Evolutionary conservation across 306 rosid genomes (phyloP).

Genomic region (Corylus americana): DNA sequence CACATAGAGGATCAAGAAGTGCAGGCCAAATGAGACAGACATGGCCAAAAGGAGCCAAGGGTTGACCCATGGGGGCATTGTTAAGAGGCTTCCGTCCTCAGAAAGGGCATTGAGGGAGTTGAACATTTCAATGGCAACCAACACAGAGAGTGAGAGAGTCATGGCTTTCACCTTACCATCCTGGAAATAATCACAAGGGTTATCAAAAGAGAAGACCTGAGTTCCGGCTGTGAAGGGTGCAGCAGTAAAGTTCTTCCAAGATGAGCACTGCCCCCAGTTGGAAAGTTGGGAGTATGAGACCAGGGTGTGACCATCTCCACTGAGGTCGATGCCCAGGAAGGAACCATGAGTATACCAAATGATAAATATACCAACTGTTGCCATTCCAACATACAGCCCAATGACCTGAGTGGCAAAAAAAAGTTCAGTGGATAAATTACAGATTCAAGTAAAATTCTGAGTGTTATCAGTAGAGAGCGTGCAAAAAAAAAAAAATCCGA

Average conservation of each 20-base stretch:
- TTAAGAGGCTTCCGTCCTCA: constrained; percentile 80
- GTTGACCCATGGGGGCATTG: constrained; percentile 98
- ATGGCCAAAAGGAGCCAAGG: constrained; percentile 96
- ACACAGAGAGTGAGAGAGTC: constrained; percentile 84
- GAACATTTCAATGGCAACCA: constrained; percentile 98
- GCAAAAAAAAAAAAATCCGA: constrained; percentile 2
- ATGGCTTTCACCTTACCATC: constrained; percentile 84
- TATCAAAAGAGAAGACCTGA: constrained; percentile 47
- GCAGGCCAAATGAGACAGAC: constrained; percentile 85
- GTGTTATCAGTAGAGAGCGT: not conserved
- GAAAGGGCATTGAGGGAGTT: constrained; percentile 91
- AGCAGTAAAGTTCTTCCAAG: constrained; percentile 81
- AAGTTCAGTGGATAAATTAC: not conserved
- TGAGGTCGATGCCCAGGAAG: constrained; percentile 84
- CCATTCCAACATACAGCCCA: constrained; percentile 79
- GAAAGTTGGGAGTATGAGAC: constrained; percentile 90
- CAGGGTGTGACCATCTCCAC: constrained; percentile 79
- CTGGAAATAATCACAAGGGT: constrained; percentile 77
- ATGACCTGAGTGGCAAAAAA: constrained; percentile 55
- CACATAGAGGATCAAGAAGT: constrained; percentile 83
- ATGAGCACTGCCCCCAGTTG: constrained; percentile 78
- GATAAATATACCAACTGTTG: constrained; percentile 85
- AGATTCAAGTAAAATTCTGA: constrained; percentile 9
- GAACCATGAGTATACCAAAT: constrained; percentile 87
- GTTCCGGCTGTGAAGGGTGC: constrained; percentile 82